Percentiles rank a stretch among this genome's conserved stretches.
phyloP scores from a whole-genome alignment of 257 asterid genomes.

The Solanum megistacrolobum region DNA sequence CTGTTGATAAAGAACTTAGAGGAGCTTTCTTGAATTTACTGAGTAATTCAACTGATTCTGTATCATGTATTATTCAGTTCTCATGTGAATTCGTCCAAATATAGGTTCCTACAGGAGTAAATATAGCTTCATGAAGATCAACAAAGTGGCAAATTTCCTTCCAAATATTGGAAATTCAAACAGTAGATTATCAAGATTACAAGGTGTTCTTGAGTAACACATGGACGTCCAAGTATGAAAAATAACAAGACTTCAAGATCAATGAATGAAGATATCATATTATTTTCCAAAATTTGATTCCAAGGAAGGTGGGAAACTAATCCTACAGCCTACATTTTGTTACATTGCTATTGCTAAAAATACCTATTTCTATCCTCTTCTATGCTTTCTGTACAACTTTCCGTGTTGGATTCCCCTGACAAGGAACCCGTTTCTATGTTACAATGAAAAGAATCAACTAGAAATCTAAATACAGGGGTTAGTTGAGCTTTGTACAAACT shows the following conservation, averaged over 20 bases:
- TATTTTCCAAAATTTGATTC: not conserved
- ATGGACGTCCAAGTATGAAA: not conserved
- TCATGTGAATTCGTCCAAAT: not conserved
- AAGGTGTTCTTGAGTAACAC: not conserved
- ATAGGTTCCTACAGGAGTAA: not conserved
- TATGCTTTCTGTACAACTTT: not conserved
- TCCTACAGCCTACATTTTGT: not conserved
- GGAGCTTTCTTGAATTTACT: not conserved
- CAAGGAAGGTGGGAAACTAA: not conserved
- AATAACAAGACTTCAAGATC: not conserved
- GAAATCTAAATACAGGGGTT: not conserved
- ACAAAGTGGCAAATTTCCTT: not conserved
- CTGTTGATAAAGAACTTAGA: constrained; percentile 3
- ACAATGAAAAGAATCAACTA: not conserved
- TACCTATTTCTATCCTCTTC: not conserved
- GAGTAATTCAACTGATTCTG: not conserved
- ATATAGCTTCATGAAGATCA: not conserved
- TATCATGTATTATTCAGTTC: not conserved
- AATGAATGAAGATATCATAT: not conserved
- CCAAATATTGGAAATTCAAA: not conserved
- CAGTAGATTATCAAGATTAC: not conserved
- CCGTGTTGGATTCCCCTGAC: not conserved
- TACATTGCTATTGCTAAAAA: not conserved
- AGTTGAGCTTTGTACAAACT: not conserved
- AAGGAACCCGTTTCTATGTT: not conserved